A percentile compares a stretch with the other conserved stretches of the same genome.
phyloP scores from a whole-genome alignment of 2,329 filamentous ascomycete species.

The Clonostachys sp. region DNA sequence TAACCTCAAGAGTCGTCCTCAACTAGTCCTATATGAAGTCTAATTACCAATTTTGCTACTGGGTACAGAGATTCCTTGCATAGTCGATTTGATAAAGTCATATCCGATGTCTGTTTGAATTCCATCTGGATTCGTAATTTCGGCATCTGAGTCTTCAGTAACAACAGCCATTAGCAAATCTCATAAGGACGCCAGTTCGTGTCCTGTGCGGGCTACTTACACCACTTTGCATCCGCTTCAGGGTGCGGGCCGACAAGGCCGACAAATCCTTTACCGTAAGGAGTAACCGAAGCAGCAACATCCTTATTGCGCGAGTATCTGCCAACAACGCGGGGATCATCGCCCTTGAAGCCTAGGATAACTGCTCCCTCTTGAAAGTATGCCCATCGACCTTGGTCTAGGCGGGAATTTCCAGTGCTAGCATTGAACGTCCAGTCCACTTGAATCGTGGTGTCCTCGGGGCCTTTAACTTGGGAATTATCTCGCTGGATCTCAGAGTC shows the following conservation, averaged over 20 bases:
- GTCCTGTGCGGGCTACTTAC: conserved; percentile 6
- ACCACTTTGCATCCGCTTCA: conserved; percentile 13
- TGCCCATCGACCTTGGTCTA: conserved; percentile 7
- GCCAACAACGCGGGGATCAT: conserved; percentile 6
- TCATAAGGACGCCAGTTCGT: background rate
- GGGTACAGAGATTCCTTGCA: background rate
- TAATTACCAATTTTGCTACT: too few relatives aligned
- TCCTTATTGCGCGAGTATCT: conserved; percentile 12
- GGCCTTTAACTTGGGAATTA: conserved; percentile 8
- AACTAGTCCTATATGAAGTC: too few relatives aligned
- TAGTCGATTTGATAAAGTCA: conserved; percentile 7
- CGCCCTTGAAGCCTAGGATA: conserved; percentile 7
- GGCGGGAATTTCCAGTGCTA: conserved; percentile 4
- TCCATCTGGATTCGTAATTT: conserved; percentile 11
- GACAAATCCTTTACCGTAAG: conserved; percentile 12
- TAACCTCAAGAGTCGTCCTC: too few relatives aligned
- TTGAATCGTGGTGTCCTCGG: conserved; percentile 11
- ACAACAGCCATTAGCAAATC: background rate
- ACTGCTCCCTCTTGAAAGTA: conserved; percentile 16
- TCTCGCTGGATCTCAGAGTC: conserved; percentile 4
- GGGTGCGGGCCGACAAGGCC: conserved; percentile 14
- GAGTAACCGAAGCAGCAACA: conserved; percentile 13
- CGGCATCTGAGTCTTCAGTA: background rate
- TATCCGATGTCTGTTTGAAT: conserved; percentile 11
- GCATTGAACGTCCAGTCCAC: conserved; percentile 12